Percentiles rank a stretch among this genome's conserved stretches.
phyloP scores from a whole-genome alignment of 345 rosid species.

The Psidium guajava region DNA sequence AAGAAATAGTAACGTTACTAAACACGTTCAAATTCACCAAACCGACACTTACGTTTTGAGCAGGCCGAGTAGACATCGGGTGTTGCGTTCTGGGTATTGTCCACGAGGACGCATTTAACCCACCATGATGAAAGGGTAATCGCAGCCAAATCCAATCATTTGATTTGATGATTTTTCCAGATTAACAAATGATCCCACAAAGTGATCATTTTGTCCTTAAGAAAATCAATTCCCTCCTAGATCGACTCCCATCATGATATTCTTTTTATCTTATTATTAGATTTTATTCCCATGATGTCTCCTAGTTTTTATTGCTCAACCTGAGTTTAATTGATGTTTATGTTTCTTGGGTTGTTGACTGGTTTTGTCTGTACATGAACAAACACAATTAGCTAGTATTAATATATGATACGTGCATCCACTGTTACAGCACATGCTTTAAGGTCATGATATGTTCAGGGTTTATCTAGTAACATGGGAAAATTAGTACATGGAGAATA shows the following conservation, averaged over 20 bases:
- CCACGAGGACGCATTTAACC: background rate
- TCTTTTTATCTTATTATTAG: background rate
- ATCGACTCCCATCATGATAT: background rate
- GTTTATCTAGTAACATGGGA: background rate
- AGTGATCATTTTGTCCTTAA: background rate
- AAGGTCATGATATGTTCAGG: background rate
- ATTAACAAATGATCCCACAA: background rate
- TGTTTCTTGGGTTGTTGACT: background rate
- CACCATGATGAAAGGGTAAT: background rate
- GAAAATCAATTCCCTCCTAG: background rate
- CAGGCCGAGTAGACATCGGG: background rate
- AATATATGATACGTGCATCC: background rate
- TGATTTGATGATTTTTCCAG: background rate
- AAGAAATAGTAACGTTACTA: background rate
- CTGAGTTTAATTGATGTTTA: background rate
- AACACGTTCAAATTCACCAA: too few species aligned
- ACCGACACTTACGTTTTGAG: background rate
- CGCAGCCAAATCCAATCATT: background rate
- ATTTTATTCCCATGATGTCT: background rate
- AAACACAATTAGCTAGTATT: background rate
- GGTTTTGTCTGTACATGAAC: background rate
- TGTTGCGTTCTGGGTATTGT: background rate
- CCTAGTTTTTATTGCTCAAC: background rate
- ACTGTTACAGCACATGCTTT: background rate
- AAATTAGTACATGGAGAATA: background rate